phyloP scores from a whole-genome alignment of 108 stramenopile genomes.

The Skeletonema marinoi region DNA sequence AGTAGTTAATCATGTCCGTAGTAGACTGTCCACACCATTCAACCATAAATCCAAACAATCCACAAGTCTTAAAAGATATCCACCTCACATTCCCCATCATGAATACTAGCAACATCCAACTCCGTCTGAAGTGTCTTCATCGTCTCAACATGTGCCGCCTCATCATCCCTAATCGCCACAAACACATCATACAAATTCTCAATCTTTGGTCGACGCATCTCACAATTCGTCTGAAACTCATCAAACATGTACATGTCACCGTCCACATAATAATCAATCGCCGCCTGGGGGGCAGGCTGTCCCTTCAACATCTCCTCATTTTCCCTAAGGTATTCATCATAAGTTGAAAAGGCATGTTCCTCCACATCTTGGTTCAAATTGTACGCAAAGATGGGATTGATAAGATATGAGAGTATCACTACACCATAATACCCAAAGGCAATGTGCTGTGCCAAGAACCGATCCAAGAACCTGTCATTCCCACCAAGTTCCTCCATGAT shows the following conservation, averaged over 20 bases:
- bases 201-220: slow-evolving; percentile 62
- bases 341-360: slow-evolving; percentile 88
- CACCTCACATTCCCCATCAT: slow-evolving; percentile 47
- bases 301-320: slow-evolving; percentile 63
- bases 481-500: slow-evolving; percentile 97
- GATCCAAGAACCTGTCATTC: slow-evolving; percentile 67
- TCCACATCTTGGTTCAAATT: slow-evolving; percentile 83
- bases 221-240: slow-evolving; percentile 71
- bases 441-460: slow-evolving; percentile 87
- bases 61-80: slow-evolving; percentile 10
- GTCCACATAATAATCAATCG: slow-evolving; percentile 70
- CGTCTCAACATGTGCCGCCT: slow-evolving; percentile 76
- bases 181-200: slow-evolving; percentile 86
- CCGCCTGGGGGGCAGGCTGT: slow-evolving; percentile 66
- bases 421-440: slow-evolving; percentile 93
- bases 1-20: neutral
- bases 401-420: slow-evolving; percentile 67
- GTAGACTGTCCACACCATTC: neutral
- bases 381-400: slow-evolving; percentile 78
- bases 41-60: neutral
- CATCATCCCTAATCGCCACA: slow-evolving; percentile 84
- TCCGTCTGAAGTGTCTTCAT: slow-evolving; percentile 51
- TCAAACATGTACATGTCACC: slow-evolving; percentile 91
- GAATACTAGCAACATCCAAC: slow-evolving; percentile 35
- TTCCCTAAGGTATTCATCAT: slow-evolving; percentile 68